Evolutionary conservation across 208 protist genomes (phyloP).

Genomic region (Acanthamoeba triangularis): DNA sequence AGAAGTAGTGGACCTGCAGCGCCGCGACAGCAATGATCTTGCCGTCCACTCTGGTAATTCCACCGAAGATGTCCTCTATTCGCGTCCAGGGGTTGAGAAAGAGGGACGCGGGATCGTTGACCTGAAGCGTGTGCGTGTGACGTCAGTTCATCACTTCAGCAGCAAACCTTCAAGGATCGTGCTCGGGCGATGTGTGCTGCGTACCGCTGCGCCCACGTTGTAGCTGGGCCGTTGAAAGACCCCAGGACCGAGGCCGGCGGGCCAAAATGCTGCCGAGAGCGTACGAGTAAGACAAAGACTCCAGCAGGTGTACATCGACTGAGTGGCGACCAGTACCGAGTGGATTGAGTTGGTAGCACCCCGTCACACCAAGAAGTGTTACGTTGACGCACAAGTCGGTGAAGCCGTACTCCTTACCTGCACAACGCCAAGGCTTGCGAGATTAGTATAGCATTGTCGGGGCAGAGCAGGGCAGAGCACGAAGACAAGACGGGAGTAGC

Average conservation of each 20-base stretch:
- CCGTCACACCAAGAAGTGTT: not conserved
- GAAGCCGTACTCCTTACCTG: constrained; percentile 3
- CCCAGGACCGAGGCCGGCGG: not conserved
- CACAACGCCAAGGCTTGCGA: not conserved
- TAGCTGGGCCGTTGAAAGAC: not conserved
- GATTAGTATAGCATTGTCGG: not conserved
- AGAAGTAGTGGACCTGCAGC: constrained; percentile 21
- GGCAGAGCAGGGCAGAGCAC: not conserved
- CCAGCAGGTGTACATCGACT: not conserved
- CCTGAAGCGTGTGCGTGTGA: not conserved
- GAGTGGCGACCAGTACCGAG: not conserved
- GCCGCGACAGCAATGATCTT: not conserved
- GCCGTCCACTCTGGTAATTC: not conserved
- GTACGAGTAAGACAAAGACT: not conserved
- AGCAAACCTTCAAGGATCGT: not conserved
- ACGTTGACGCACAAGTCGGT: constrained; percentile 32
- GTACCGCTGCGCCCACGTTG: constrained; percentile 52
- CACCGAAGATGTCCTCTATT: constrained; percentile 34
- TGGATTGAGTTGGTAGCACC: constrained; percentile 22
- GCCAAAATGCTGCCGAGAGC: constrained; percentile 39
- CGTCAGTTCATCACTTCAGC: not conserved
- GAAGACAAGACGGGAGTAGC: not conserved
- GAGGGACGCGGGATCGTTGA: constrained; percentile 1
- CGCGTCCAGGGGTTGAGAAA: constrained; percentile 45
- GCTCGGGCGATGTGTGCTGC: no score